A percentile compares a stretch with the other conserved stretches of the same genome.
Evolutionary conservation across 805 yeast genomes (phyloP).

Genomic region (Saccharomyces mikatae): DNA sequence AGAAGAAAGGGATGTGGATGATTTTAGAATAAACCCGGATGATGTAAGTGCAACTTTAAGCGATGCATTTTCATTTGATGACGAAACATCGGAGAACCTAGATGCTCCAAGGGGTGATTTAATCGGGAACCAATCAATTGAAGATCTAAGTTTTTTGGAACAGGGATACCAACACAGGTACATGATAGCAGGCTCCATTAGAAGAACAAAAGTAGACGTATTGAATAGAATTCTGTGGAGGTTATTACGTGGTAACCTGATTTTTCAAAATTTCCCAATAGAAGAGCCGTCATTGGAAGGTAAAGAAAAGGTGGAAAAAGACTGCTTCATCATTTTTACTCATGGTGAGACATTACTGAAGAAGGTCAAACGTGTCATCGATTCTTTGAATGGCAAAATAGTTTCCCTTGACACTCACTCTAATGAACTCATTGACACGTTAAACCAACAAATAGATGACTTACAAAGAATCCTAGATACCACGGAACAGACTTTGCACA

Average conservation of each 20-base stretch:
- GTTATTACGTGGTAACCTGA: constrained; percentile 84
- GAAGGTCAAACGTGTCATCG: constrained; percentile 75
- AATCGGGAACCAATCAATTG: constrained; percentile 9
- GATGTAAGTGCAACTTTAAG: constrained; percentile 20
- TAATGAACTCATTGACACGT: constrained; percentile 31
- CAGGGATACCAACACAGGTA: constrained; percentile 30
- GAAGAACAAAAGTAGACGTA: constrained; percentile 57
- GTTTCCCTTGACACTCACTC: constrained; percentile 37
- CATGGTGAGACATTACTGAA: constrained; percentile 73
- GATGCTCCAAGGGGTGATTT: constrained; percentile 3
- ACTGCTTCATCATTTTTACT: constrained; percentile 80
- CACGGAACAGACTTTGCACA: constrained; percentile 58
- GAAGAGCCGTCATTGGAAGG: constrained; percentile 61
- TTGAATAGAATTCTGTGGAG: constrained; percentile 87
- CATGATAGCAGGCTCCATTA: constrained; percentile 66
- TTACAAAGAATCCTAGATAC: constrained; percentile 53
- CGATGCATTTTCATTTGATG: constrained; percentile 22
- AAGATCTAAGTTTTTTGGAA: constrained; percentile 34
- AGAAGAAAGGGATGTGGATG: constrained; percentile 17
- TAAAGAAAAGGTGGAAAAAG: constrained; percentile 40
- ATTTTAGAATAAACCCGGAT: constrained; percentile 16
- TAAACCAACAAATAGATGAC: constrained; percentile 44
- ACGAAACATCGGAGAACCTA: constrained; percentile 5
- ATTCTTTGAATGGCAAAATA: constrained; percentile 78
- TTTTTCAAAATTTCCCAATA: constrained; percentile 65